Evolutionary conservation across 805 yeast genomes (phyloP).

Genomic region (Candida alai): DNA sequence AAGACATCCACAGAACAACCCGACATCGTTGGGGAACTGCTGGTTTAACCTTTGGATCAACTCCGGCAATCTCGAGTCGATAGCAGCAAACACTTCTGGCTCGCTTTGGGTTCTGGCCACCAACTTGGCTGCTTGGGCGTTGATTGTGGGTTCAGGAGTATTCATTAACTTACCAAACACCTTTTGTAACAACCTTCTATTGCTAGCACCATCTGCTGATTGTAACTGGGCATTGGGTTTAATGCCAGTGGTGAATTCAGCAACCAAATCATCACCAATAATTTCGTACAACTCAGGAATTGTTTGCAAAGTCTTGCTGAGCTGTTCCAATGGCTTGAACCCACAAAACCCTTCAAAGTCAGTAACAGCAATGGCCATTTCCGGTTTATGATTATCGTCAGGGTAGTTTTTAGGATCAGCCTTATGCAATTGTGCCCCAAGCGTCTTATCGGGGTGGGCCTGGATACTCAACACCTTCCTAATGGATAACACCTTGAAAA

Average conservation of each 20-base stretch:
- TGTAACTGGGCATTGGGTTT: constrained; percentile 43
- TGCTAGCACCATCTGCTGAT: constrained; percentile 49
- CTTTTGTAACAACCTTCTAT: constrained; percentile 64
- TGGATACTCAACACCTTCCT: constrained; percentile 91
- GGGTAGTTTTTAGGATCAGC: constrained; percentile 93
- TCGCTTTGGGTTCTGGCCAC: constrained; percentile 59
- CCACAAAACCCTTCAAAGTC: constrained; percentile 98
- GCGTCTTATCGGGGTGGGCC: constrained; percentile 93
- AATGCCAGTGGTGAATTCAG: constrained; percentile 50
- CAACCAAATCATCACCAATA: constrained; percentile 60
- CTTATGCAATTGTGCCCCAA: constrained; percentile 72
- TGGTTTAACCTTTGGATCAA: constrained; percentile 72
- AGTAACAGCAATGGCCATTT: constrained; percentile 97
- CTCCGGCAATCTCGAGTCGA: constrained; percentile 54
- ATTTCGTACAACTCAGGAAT: constrained; percentile 75
- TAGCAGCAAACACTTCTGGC: constrained; percentile 53
- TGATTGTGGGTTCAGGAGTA: constrained; percentile 59
- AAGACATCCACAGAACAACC: constrained; percentile 93
- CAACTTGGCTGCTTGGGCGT: constrained; percentile 55
- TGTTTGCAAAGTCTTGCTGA: constrained; percentile 60
- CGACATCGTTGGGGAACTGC: constrained; percentile 92
- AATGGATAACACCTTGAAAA: constrained; percentile 91
- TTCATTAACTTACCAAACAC: constrained; percentile 85
- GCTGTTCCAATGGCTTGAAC: constrained; percentile 82
- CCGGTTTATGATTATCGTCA: constrained; percentile 99